Evolutionary conservation across 352 stramenopile genomes (phyloP), one percentile per base, ranked within the genome.

Genomic region (Thalassiosira delicatula): DNA sequence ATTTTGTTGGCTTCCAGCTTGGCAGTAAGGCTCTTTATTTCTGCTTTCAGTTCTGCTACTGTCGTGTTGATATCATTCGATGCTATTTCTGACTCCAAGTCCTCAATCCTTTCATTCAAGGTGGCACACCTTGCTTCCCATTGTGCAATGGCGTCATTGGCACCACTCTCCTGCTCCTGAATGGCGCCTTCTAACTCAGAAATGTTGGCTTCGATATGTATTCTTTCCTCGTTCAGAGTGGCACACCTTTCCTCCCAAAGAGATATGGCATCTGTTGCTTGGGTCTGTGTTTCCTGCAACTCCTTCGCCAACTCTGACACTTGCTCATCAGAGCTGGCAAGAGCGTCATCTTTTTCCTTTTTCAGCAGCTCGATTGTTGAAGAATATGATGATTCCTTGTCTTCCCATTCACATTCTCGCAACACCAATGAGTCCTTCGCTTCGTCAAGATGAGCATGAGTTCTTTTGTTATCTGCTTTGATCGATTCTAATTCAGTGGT

Each of bases 61-160:
- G 23, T 27, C 51, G 17, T 53, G 25, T 76, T 60, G 17, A 60
- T 76, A 30, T 80, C 68, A 54, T 73, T 44, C 14, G 37, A 32
- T 44, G 30, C 19, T 40, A 75, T 27, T 74, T 83, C 51, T 42
- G 61, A 2, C 42, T 87, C 74, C 12, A 81, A 69, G 4, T 25
- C 68, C 35, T 84, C 70, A 56, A 84, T 84, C 30, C 71, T 76
- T 54, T 81, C 75, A 56, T 85, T 80, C 32, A 89, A 71, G 32
- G 56, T 40, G 49, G 33, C 44, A 56, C 83, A 89, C 37, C 83
- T 82, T 33, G 67, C 61, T 71, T 91, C 86, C 88, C 88, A 92
- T 66, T 84, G 77, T 42, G 63, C 63, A 68, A 92, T 92, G n/a
- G 82, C 88, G 68, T 83, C 77, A 40, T 72, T 88, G 3, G 86